Base-by-base conservation (phyloP, 805 yeast species). In the Scheffersomyces spartinae region DNA sequence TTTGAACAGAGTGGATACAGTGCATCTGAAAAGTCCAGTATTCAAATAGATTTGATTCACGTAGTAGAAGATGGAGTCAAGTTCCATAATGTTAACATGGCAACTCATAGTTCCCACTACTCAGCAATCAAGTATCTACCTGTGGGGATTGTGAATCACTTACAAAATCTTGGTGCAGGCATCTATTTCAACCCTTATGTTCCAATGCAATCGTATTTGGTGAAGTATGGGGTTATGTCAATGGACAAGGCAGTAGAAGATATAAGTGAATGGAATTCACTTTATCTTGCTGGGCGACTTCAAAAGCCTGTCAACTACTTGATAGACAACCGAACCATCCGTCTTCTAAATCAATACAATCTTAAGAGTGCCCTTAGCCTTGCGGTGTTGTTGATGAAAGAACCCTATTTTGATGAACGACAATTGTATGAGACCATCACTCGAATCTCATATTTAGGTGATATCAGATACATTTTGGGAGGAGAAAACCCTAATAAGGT, bases 401-500 rank as follows among this genome's bases (percentile, higher is more conserved):
- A 33, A 12, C 26, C 35, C 8, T 32, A 47, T 9, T 69, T 80
- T 38, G 61, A 69, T 25, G 84, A 75, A 35, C 48, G 53, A n/a
- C 70, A 76, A 19, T 65, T 91, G 18, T 91, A 76, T 54, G 71
- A 69, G 42, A 74, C 73, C 35, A 78, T 91, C 23, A 77, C 96
- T 0, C 69, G 72, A 9, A 52, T 91, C 10, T 82, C 95, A 12
- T 91, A 91, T 45, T 55, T 74, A 48, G 98, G 98, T 11, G 98
- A 91, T 47, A 77, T 85, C 15, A 69, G 98, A 38, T 76, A 84
- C 68, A 59, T 64, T 21, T 57, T 86, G 15, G 82, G 83, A 7
- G 97, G 95, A 2, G 98, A 91, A 49, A 82, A 91, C 47, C 95
- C 96, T 4, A 64, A 75, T 39, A 91, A 91, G 49, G 81, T 86